phyloP scores from a whole-genome alignment of 768 basidiomycete genomes.

The Mycena vulgaris region DNA sequence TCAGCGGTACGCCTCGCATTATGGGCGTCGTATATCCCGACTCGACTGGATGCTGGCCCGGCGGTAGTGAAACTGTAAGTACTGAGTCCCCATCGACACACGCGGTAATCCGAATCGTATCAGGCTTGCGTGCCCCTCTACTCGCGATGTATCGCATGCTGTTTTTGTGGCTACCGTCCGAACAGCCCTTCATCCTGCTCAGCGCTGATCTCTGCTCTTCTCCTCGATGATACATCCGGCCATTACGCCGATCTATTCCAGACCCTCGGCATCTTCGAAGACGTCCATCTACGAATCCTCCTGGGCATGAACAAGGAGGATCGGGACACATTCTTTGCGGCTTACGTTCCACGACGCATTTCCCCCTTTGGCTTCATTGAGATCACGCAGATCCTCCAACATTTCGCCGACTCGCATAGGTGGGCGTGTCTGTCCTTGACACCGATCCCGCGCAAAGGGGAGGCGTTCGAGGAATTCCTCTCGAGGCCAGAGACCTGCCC shows the following conservation, averaged over 20 bases:
- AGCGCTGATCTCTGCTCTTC: not conserved
- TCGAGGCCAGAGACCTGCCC: not conserved
- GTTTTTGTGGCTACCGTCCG: not conserved
- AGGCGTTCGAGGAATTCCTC: not conserved
- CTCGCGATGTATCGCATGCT: not conserved
- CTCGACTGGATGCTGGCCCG: no score
- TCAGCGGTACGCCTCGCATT: no score
- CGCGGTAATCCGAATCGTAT: no score
- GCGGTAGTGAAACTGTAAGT: no score
- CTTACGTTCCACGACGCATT: not conserved
- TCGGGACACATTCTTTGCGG: not conserved
- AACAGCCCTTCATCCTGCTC: not conserved
- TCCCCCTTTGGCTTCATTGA: not conserved
- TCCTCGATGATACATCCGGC: not conserved
- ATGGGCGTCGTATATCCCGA: no score
- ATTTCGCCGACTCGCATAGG: not conserved
- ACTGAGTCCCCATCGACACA: no score
- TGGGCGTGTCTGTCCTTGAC: not conserved
- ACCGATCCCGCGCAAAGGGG: not conserved
- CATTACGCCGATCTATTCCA: constrained; percentile 7
- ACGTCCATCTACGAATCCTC: constrained; percentile 11
- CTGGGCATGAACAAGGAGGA: not conserved
- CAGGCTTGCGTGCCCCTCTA: no score
- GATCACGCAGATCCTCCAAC: not conserved
- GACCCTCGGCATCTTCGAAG: not conserved